Evolutionary conservation across 2,329 filamentous ascomycete genomes (phyloP).

Genomic region (Magnaporthales sp.): DNA sequence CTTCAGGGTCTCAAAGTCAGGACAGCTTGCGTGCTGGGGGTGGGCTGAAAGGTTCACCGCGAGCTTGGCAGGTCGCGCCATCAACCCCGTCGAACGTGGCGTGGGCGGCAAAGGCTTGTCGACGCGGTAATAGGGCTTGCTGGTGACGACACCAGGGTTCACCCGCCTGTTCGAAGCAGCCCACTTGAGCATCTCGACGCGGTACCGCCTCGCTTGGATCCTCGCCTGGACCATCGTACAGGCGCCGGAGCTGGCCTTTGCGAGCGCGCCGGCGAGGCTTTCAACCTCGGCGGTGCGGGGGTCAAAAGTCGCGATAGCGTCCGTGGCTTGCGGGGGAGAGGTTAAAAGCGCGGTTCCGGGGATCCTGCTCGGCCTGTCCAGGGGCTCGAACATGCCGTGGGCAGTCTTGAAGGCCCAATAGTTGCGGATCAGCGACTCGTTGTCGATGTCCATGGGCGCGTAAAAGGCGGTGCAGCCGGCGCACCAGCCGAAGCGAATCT

Average conservation of each 20-base stretch:
- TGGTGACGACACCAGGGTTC: no score
- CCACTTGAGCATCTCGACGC: background rate
- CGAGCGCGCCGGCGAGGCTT: background rate
- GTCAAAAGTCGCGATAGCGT: no score
- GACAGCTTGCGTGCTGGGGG: background rate
- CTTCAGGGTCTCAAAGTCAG: background rate
- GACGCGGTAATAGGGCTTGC: background rate
- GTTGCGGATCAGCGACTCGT: background rate
- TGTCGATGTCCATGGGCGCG: background rate
- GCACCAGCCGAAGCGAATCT: background rate
- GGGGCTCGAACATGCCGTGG: background rate
- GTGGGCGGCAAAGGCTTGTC: background rate
- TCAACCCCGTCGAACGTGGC: background rate
- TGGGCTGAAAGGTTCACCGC: background rate
- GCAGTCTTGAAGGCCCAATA: conserved; percentile 2
- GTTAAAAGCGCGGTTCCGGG: background rate
- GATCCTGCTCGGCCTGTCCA: background rate
- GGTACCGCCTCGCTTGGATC: background rate
- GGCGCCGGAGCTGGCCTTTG: background rate
- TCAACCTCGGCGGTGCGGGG: background rate
- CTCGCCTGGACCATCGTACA: background rate
- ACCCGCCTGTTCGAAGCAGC: background rate
- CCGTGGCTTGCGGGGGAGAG: background rate
- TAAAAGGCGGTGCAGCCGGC: background rate
- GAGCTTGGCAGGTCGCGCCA: background rate